phyloP scores from a whole-genome alignment of 2,329 filamentous ascomycete species.

The Trematosphaeria pertusa region DNA sequence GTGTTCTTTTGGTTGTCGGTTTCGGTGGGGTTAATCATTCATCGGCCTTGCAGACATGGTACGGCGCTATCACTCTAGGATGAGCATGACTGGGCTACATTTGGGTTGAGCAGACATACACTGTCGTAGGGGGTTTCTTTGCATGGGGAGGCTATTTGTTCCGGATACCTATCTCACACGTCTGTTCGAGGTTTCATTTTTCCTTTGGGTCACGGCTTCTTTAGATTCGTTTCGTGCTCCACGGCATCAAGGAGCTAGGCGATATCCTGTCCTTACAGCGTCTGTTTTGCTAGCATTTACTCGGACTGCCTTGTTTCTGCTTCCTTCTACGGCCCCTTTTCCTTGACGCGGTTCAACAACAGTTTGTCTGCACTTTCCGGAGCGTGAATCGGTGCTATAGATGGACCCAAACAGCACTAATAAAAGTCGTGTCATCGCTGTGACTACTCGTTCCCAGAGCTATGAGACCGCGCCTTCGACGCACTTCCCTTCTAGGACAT shows the following conservation, averaged over 20 bases:
- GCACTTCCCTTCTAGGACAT: no score
- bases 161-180: slow-evolving; percentile 21
- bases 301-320: slow-evolving; percentile 21
- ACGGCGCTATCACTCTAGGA: slow-evolving; percentile 36
- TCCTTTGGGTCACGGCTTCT: slow-evolving; percentile 18
- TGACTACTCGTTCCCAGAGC: background rate
- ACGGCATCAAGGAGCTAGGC: slow-evolving; percentile 30
- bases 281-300: slow-evolving; percentile 30
- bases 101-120: slow-evolving; percentile 27
- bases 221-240: slow-evolving; percentile 34
- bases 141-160: slow-evolving; percentile 34
- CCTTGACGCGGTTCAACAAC: slow-evolving; percentile 11
- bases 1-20: slow-evolving; percentile 24
- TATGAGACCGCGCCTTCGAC: no score
- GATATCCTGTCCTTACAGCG: slow-evolving; percentile 43
- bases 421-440: slow-evolving; percentile 22
- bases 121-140: slow-evolving; percentile 22
- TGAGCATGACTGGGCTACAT: slow-evolving; percentile 34
- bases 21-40: slow-evolving; percentile 29
- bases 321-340: slow-evolving; percentile 21
- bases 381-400: slow-evolving; percentile 15
- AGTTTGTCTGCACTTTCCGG: slow-evolving; percentile 17
- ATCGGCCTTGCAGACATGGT: slow-evolving; percentile 35
- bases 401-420: slow-evolving; percentile 20
- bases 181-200: slow-evolving; percentile 17